These are phyloP conservation scores for Elsinoe ampelina DNA, from an alignment of 2,329 filamentous ascomycete genomes.

Conservation along the genomic window DNA sequence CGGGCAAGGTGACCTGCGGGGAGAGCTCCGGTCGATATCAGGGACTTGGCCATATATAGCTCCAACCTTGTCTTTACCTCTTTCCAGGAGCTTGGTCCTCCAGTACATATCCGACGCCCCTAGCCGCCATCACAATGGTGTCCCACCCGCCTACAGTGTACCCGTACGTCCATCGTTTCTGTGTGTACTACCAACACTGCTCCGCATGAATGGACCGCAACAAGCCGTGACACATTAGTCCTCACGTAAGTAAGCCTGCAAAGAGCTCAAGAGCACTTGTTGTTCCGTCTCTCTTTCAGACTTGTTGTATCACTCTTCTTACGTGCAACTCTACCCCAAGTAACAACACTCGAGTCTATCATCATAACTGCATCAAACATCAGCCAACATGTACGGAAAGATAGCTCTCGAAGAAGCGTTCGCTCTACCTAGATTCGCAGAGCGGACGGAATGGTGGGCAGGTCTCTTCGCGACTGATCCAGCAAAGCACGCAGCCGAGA, in stretches of 20 bases:
- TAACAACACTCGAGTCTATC: too few species aligned
- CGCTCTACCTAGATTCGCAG: slow-evolving; percentile 48
- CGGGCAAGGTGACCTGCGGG: slow-evolving; percentile 1
- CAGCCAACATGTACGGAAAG: slow-evolving; percentile 46
- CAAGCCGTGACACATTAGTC: not conserved
- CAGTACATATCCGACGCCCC: not conserved
- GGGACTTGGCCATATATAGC: slow-evolving; percentile 4
- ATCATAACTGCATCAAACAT: too few species aligned
- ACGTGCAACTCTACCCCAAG: too few species aligned
- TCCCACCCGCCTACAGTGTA: not conserved
- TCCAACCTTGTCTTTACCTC: not conserved
- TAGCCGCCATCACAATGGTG: not conserved
- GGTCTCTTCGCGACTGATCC: slow-evolving; percentile 50
- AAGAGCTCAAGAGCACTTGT: not conserved
- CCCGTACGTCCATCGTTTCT: not conserved
- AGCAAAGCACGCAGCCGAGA: slow-evolving; percentile 49
- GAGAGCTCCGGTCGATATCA: not conserved
- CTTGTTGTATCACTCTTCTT: too few species aligned
- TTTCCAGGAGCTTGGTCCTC: not conserved
- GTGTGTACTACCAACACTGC: not conserved
- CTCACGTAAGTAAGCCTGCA: not conserved
- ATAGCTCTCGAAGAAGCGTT: slow-evolving; percentile 55
- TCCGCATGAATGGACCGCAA: not conserved
- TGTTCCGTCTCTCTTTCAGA: not conserved
- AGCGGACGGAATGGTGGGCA: slow-evolving; percentile 54